Conservation (phyloP, 306 rosid genomes). For the Coriaria nepalensis region DNA sequence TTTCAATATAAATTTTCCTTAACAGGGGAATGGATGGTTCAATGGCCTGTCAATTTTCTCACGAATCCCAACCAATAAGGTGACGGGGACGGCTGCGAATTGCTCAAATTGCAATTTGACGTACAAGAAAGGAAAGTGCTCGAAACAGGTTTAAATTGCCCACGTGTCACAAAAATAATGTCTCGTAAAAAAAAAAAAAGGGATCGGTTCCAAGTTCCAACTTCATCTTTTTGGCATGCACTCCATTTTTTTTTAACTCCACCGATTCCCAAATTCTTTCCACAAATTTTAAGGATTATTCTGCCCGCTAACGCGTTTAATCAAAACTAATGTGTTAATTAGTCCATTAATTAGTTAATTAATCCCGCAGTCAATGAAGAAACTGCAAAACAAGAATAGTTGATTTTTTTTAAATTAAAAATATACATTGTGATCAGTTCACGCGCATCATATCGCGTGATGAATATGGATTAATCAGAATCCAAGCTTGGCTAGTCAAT, state of each 20-base stretch:
- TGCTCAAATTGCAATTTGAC: background rate
- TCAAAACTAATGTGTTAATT: too few species aligned
- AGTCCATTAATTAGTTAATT: background rate
- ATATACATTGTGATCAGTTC: background rate
- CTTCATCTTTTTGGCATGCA: too few species aligned
- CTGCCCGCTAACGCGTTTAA: too few species aligned
- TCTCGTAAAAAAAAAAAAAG: too few species aligned
- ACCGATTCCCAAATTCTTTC: too few species aligned
- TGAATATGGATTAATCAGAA: background rate
- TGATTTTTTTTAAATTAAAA: too few species aligned
- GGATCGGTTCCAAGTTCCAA: too few species aligned
- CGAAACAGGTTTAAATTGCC: background rate
- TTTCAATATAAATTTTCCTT: too few species aligned
- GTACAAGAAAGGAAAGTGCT: background rate
- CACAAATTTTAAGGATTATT: too few species aligned
- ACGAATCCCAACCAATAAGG: background rate
- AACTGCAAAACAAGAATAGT: background rate
- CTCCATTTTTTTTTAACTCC: too few species aligned
- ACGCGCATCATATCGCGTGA: slow-evolving; percentile 1
- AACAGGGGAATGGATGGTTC: too few species aligned
- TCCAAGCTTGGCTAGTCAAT: background rate
- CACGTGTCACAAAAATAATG: background rate
- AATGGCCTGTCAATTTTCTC: background rate
- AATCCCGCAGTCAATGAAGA: background rate
- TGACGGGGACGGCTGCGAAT: background rate